Evolutionary conservation across 257 asterid species (phyloP).

Genomic region (Prunella vulgaris): DNA sequence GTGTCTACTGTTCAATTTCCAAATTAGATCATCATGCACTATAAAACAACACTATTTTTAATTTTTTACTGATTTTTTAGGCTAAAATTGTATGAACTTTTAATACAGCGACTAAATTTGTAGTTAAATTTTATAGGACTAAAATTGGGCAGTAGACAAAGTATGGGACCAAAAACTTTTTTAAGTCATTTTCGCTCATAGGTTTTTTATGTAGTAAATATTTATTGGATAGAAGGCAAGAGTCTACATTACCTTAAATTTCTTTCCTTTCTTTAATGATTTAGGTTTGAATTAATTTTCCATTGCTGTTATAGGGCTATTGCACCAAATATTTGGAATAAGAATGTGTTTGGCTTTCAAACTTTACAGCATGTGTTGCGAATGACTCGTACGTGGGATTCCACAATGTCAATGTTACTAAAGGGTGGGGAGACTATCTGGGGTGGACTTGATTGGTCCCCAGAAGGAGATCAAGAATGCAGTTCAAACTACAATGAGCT

Average conservation of each 20-base stretch:
- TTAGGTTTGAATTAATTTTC: slow-evolving; percentile 2
- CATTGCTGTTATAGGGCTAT: slow-evolving; percentile 46
- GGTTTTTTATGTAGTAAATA: background rate
- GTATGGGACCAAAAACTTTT: too few relatives aligned
- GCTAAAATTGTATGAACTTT: too few relatives aligned
- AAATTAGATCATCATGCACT: too few relatives aligned
- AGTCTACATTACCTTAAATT: background rate
- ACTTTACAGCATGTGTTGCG: slow-evolving; percentile 66
- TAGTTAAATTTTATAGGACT: too few relatives aligned
- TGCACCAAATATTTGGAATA: slow-evolving; percentile 65
- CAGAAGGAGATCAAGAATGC: slow-evolving; percentile 66
- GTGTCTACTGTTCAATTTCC: too few relatives aligned
- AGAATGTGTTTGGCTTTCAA: slow-evolving; percentile 62
- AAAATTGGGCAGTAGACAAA: too few relatives aligned
- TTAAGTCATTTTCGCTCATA: background rate
- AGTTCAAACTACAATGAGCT: slow-evolving; percentile 25
- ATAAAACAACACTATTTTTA: too few relatives aligned
- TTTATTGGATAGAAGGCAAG: background rate
- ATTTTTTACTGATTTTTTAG: too few relatives aligned
- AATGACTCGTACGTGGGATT: slow-evolving; percentile 88
- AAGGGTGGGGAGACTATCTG: slow-evolving; percentile 83
- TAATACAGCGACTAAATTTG: too few relatives aligned
- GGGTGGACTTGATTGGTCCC: slow-evolving; percentile 88
- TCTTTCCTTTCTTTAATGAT: background rate
- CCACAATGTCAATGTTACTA: slow-evolving; percentile 75